Percentiles rank a stretch among this genome's conserved stretches.
These are phyloP conservation scores for Erysimum cheiranthoides DNA, from an alignment of 345 rosid species.

Conservation along the genomic window DNA sequence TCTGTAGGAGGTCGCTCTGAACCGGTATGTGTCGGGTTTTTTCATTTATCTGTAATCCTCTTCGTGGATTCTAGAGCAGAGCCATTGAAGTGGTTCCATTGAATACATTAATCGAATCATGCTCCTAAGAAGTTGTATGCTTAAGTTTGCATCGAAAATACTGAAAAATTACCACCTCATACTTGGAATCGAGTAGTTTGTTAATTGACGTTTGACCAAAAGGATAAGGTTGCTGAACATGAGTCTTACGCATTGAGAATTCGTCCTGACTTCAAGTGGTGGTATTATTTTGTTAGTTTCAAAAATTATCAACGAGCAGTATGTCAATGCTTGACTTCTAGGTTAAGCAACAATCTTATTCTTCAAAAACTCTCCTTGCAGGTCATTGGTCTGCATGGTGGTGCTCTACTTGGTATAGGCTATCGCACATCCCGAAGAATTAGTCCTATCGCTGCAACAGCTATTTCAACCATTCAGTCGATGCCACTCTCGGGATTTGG, in stretches of 20 bases:
- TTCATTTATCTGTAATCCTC: conserved; percentile 7
- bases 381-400: conserved; percentile 96
- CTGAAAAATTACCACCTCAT: not conserved
- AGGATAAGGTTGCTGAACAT: conserved; percentile 28
- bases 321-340: conserved; percentile 23
- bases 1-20: conserved; percentile 91
- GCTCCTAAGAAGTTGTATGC: conserved; percentile 26
- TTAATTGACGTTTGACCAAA: conserved; percentile 27
- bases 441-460: conserved; percentile 90
- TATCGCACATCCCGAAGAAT: conserved; percentile 89
- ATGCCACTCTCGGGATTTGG: conserved; percentile 99
- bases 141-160: conserved; percentile 14
- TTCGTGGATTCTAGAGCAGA: conserved; percentile 16
- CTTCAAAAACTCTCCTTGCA: conserved; percentile 43
- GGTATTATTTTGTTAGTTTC: conserved; percentile 10
- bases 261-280: conserved; percentile 22
- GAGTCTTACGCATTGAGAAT: not conserved
- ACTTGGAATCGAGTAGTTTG: conserved; percentile 12
- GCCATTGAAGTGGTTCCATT: conserved; percentile 7
- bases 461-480: conserved; percentile 92
- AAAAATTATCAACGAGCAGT: conserved; percentile 13
- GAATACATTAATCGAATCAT: conserved; percentile 14
- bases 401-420: conserved; percentile 96
- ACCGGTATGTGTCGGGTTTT: conserved; percentile 63
- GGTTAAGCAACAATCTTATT: conserved; percentile 34